Conservation (phyloP, 805 yeast species). For the Clavispora asparagi region DNA sequence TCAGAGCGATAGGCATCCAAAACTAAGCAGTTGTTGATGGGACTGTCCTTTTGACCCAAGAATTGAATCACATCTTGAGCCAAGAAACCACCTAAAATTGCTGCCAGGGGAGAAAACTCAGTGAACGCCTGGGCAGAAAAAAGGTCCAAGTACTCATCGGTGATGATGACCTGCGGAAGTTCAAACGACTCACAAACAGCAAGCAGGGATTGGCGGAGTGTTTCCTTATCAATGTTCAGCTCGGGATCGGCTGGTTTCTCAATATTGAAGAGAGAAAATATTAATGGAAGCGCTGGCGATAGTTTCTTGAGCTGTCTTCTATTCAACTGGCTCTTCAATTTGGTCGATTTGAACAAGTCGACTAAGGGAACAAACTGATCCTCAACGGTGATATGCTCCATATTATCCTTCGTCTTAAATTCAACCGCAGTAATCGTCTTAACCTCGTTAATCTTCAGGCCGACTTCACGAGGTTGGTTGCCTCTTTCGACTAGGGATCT, state of each 20-base stretch:
- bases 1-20: conserved; percentile 67
- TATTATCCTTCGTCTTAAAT: conserved; percentile 31
- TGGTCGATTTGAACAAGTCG: conserved; percentile 28
- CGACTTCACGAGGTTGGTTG: conserved; percentile 31
- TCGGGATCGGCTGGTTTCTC: conserved; percentile 21
- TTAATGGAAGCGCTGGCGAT: conserved; percentile 53
- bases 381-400: conserved; percentile 36
- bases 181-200: conserved; percentile 27
- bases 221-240: conserved; percentile 19
- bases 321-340: conserved; percentile 37
- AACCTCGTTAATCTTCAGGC: conserved; percentile 48
- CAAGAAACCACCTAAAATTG: conserved; percentile 83
- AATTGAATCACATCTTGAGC: conserved; percentile 89
- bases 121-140: conserved; percentile 48
- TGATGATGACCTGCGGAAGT: conserved; percentile 41
- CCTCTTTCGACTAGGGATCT: conserved; percentile 48
- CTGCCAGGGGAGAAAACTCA: conserved; percentile 79
- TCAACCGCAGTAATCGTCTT: conserved; percentile 29
- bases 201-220: conserved; percentile 19
- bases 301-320: conserved; percentile 45
- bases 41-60: conserved; percentile 68
- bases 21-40: conserved; percentile 74
- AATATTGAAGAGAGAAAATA: conserved; percentile 53
- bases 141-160: conserved; percentile 36
- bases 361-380: conserved; percentile 35